A percentile compares a stretch with the other conserved stretches of the same genome.
phyloP scores from a whole-genome alignment of 2,329 filamentous ascomycete species.

The Talaromyces sp. region DNA sequence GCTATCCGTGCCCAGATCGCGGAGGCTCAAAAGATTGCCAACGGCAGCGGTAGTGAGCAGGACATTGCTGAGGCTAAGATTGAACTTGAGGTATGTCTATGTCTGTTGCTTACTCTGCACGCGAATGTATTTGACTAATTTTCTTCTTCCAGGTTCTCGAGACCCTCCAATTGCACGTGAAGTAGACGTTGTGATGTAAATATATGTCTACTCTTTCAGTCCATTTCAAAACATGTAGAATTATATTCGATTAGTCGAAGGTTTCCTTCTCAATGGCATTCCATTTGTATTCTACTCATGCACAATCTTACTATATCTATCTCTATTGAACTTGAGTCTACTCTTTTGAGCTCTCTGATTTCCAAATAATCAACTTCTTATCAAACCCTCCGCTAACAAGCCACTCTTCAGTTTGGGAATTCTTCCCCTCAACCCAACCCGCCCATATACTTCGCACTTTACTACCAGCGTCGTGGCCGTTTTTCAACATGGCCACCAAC shows the following conservation, averaged over 20 bases:
- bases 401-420: conserved; percentile 45
- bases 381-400: conserved; percentile 62
- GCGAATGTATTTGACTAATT: conserved; percentile 2
- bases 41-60: conserved; percentile 86
- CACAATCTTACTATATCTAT: background rate
- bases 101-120: conserved; percentile 8
- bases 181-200: conserved; percentile 42
- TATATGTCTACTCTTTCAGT: conserved; percentile 28
- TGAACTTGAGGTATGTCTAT: conserved; percentile 82
- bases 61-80: conserved; percentile 99
- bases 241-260: conserved; percentile 30
- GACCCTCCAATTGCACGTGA: conserved; percentile 46
- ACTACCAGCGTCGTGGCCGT: conserved; percentile 52
- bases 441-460: conserved; percentile 58
- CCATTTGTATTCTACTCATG: conserved; percentile 16
- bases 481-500: conserved; percentile 45
- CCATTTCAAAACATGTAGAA: conserved; percentile 32
- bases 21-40: conserved; percentile 92
- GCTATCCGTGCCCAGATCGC: conserved; percentile 83
- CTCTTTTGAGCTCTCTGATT: conserved; percentile 6
- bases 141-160: conserved; percentile 41
- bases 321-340: background rate
- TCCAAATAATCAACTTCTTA: conserved; percentile 57
- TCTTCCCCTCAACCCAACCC: conserved; percentile 37
- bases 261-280: conserved; percentile 17